These are phyloP conservation scores for Xanthoconium stramineum DNA, from an alignment of 768 basidiomycete genomes.

Conservation along the genomic window DNA sequence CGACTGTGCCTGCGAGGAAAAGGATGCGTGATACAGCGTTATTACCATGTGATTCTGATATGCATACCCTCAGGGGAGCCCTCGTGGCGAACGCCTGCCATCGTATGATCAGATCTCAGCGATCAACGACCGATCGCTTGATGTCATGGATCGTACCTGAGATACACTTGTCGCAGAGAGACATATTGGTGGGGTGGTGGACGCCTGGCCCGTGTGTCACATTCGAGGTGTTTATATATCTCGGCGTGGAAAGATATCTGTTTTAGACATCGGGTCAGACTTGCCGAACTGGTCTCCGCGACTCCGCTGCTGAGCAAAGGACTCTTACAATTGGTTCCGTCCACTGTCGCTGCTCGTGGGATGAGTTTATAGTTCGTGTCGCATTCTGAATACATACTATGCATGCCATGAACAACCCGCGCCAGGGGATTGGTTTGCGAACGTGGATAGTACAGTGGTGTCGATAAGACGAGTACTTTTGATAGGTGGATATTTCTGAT, in stretches of 20 bases:
- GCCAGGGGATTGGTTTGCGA: too few relatives aligned
- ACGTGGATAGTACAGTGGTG: neutral
- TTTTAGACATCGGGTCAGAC: neutral
- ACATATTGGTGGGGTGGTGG: slow-evolving; percentile 34
- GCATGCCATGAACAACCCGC: neutral
- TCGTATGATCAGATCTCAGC: neutral
- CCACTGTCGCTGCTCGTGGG: neutral
- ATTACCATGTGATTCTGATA: neutral
- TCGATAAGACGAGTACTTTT: neutral
- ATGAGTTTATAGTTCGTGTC: neutral
- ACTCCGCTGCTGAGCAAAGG: neutral
- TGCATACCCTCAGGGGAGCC: slow-evolving; percentile 43
- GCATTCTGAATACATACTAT: neutral
- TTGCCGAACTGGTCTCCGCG: neutral
- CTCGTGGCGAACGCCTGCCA: slow-evolving; percentile 46
- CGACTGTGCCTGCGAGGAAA: slow-evolving; percentile 36
- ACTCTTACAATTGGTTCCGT: neutral
- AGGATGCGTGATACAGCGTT: neutral
- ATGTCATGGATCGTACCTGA: slow-evolving; percentile 38
- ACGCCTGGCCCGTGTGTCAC: neutral
- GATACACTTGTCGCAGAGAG: slow-evolving; percentile 54
- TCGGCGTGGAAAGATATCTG: neutral
- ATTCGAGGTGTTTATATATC: slow-evolving; percentile 15
- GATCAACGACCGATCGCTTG: neutral
- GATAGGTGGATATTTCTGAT: neutral